phyloP scores from a whole-genome alignment of 164 flowering plant genomes.

The Aristolochia contorta region DNA sequence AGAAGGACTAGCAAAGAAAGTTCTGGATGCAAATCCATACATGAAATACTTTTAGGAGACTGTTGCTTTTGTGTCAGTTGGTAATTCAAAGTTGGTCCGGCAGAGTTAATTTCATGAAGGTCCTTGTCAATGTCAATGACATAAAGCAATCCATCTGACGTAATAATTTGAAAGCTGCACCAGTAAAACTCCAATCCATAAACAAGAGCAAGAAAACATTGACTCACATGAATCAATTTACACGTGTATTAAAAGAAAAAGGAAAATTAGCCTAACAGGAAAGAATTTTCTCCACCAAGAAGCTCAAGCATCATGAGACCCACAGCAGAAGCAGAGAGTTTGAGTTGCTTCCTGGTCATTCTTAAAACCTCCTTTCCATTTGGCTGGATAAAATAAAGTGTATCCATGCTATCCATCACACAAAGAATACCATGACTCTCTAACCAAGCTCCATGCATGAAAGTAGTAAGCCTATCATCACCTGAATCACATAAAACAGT shows the following conservation, averaged over 20 bases:
- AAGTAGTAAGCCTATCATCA: constrained; percentile 21
- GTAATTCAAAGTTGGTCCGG: constrained; percentile 21
- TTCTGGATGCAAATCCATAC: constrained; percentile 52
- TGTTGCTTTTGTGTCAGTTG: constrained; percentile 21
- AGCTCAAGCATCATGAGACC: constrained; percentile 47
- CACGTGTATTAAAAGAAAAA: neutral
- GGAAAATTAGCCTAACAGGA: constrained; percentile 51
- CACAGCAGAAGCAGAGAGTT: constrained; percentile 38
- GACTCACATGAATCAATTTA: neutral
- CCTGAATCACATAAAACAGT: constrained; percentile 28
- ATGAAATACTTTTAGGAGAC: constrained; percentile 35
- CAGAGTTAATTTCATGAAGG: constrained; percentile 33
- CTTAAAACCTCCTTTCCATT: constrained; percentile 70
- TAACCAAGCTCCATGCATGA: constrained; percentile 75
- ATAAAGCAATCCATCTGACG: constrained; percentile 76
- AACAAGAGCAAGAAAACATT: constrained; percentile 3
- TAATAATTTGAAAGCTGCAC: constrained; percentile 57
- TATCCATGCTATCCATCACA: constrained; percentile 50
- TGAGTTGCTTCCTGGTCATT: constrained; percentile 42
- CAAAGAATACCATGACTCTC: constrained; percentile 74
- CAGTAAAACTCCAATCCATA: constrained; percentile 25
- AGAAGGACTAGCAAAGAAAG: constrained; percentile 43
- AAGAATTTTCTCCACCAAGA: constrained; percentile 29
- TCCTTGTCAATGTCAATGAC: constrained; percentile 55
- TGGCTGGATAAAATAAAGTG: constrained; percentile 56